Conservation (phyloP, 176 grass and related monocot genomes). For the Aegilops bicornis region DNA sequence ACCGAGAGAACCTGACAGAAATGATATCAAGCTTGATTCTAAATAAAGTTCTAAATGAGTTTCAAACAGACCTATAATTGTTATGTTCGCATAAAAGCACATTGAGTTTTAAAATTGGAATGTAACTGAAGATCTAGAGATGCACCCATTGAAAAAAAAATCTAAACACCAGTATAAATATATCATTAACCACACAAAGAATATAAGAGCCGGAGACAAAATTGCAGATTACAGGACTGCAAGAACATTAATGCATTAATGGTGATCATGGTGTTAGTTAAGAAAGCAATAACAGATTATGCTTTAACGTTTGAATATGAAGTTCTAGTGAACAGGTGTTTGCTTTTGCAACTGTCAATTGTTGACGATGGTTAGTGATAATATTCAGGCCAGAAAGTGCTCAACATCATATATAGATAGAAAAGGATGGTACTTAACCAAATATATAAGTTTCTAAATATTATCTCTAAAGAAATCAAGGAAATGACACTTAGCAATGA, state of each 20-base stretch:
- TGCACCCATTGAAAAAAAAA: not conserved
- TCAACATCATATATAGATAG: not conserved
- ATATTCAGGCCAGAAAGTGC: not conserved
- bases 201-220: not conserved
- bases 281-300: not conserved
- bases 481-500: not conserved
- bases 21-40: not conserved
- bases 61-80: not conserved
- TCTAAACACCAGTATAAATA: not conserved
- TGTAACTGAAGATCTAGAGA: slow-evolving; percentile 2
- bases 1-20: slow-evolving; percentile 71
- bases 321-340: not conserved
- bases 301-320: not conserved
- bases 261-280: not conserved
- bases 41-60: not conserved
- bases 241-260: not conserved
- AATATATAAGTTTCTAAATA: not conserved
- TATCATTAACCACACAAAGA: not conserved
- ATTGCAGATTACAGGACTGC: not conserved
- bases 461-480: not conserved
- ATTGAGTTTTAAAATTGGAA: not conserved
- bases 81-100: not conserved
- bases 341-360: not conserved
- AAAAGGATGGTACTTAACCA: not conserved
- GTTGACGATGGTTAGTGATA: not conserved